A percentile compares a stretch with the other conserved stretches of the same genome.
Conservation (phyloP, 371 early-diverging fungal species). For the Nosema muscidifuracis region DNA sequence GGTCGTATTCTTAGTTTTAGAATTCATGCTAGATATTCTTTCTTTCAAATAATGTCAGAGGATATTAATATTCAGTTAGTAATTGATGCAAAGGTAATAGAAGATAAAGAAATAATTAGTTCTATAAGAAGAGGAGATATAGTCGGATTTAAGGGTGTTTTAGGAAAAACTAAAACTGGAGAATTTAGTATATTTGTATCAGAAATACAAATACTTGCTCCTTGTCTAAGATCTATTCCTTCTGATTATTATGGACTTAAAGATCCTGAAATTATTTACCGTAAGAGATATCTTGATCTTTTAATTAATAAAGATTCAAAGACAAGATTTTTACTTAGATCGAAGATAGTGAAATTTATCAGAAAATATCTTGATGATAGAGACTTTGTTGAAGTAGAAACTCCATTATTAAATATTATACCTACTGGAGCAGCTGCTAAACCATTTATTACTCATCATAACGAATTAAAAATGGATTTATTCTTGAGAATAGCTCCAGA, state of each 20-base stretch:
- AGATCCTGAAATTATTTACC: constrained; percentile 82
- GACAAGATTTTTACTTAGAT: constrained; percentile 79
- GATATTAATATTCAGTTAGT: constrained; percentile 44
- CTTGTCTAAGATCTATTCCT: constrained; percentile 91
- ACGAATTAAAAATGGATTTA: constrained; percentile 92
- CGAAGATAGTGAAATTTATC: constrained; percentile 83
- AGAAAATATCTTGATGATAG: constrained; percentile 81
- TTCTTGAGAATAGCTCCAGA: constrained; percentile 98
- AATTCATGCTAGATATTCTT: constrained; percentile 40
- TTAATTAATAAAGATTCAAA: constrained; percentile 90
- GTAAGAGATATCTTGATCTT: constrained; percentile 94
- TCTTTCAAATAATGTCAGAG: constrained; percentile 29
- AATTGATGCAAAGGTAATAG: constrained; percentile 9
- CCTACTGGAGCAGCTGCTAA: constrained; percentile 98
- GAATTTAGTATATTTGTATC: constrained; percentile 88
- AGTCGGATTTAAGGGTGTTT: constrained; percentile 82
- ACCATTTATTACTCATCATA: constrained; percentile 97
- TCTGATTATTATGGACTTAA: constrained; percentile 87
- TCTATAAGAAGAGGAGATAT: constrained; percentile 88
- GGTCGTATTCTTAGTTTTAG: constrained; percentile 52
- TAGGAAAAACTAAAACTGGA: constrained; percentile 84
- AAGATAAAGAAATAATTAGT: constrained; percentile 11
- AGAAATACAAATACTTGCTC: constrained; percentile 75
- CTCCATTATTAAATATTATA: constrained; percentile 99
- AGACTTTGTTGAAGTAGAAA: constrained; percentile 97